These are phyloP conservation scores for Penicillium thymicola DNA, from an alignment of 2,329 filamentous ascomycete genomes.

Conservation along the genomic window DNA sequence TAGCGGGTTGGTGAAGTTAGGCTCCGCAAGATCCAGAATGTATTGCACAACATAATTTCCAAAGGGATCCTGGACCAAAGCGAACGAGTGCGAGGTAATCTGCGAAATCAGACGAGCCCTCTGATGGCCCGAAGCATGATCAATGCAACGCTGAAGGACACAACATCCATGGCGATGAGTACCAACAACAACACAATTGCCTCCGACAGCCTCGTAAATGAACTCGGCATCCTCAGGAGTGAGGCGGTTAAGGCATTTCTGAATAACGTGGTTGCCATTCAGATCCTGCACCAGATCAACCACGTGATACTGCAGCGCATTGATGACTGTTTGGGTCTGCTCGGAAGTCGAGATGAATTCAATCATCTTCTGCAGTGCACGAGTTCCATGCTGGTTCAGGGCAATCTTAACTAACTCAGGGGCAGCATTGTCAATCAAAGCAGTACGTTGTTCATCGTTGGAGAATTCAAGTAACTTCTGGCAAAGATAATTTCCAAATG, in stretches of 20 bases:
- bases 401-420: conserved; percentile 88
- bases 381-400: conserved; percentile 93
- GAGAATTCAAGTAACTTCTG: conserved; percentile 96
- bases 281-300: conserved; percentile 95
- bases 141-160: conserved; percentile 95
- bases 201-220: conserved; percentile 92
- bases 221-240: conserved; percentile 82
- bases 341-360: conserved; percentile 85
- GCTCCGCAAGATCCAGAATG: conserved; percentile 90
- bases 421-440: conserved; percentile 84
- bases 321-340: conserved; percentile 84
- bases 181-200: conserved; percentile 82
- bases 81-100: conserved; percentile 84
- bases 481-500: conserved; percentile 98
- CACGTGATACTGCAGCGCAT: conserved; percentile 76
- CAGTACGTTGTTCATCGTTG: conserved; percentile 90
- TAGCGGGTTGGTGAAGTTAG: conserved; percentile 81
- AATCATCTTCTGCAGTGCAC: conserved; percentile 98
- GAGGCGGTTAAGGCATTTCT: conserved; percentile 97
- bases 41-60: conserved; percentile 99
- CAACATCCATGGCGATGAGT: conserved; percentile 98
- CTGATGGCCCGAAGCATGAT: conserved; percentile 87
- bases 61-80: conserved; percentile 92
- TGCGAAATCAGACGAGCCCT: conserved; percentile 80
- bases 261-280: conserved; percentile 98